Conservation (phyloP, 2,329 filamentous ascomycete genomes). For the Exophiala dermatitidis region DNA sequence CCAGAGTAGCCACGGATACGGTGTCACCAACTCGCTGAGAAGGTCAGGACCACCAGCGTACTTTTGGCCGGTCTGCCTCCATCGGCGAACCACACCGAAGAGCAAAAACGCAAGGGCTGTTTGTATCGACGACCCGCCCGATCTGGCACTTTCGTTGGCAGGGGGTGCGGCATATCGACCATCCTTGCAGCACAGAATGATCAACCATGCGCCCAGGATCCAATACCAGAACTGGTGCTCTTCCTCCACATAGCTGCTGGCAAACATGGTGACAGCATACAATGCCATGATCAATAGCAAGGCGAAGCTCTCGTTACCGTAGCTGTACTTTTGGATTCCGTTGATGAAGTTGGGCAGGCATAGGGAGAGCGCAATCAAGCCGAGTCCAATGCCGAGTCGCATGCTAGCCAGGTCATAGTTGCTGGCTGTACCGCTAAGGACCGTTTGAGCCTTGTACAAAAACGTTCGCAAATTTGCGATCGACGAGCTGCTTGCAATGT, state of each 20-base stretch:
- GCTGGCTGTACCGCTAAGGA: slow-evolving; percentile 84
- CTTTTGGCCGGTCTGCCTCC: slow-evolving; percentile 98
- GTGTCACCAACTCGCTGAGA: slow-evolving; percentile 60
- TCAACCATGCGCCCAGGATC: slow-evolving; percentile 50
- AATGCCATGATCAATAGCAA: slow-evolving; percentile 49
- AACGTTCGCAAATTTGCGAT: slow-evolving; percentile 41
- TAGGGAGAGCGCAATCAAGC: slow-evolving; percentile 29
- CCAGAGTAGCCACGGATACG: slow-evolving; percentile 66
- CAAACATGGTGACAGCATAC: slow-evolving; percentile 91
- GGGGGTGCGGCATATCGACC: slow-evolving; percentile 1
- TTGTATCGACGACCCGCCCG: slow-evolving; percentile 12
- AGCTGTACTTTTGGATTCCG: slow-evolving; percentile 3
- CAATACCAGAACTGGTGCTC: slow-evolving; percentile 99
- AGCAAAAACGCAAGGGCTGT: slow-evolving; percentile 49
- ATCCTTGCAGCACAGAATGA: slow-evolving; percentile 35
- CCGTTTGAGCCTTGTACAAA: slow-evolving; percentile 62
- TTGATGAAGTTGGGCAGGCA: slow-evolving; percentile 25
- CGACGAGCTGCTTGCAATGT: not conserved
- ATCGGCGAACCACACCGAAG: slow-evolving; percentile 64
- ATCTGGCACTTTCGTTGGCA: not conserved
- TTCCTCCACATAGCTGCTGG: slow-evolving; percentile 94
- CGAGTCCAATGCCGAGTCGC: slow-evolving; percentile 37
- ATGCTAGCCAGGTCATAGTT: slow-evolving; percentile 74
- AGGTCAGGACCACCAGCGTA: slow-evolving; percentile 87
- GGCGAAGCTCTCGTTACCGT: slow-evolving; percentile 25